Conservation (phyloP, 2,329 filamentous ascomycete genomes). For the Nannizzia gypsea region DNA sequence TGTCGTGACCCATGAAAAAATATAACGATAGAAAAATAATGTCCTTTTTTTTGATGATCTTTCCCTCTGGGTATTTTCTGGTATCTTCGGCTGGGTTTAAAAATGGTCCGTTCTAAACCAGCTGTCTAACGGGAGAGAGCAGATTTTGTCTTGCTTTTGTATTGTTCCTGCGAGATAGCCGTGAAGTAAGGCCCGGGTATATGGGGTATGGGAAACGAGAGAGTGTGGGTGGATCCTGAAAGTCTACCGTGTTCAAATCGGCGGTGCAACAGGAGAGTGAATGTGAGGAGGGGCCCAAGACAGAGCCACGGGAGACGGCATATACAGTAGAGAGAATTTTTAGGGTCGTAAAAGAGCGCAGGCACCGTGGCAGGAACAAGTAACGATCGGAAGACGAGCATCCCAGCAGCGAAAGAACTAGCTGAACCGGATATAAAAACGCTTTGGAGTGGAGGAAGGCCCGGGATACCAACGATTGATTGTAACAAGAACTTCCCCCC, state of each 20-base stretch:
- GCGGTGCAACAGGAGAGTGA: background rate
- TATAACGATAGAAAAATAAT: background rate
- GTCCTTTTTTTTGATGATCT: background rate
- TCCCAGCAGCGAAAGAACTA: background rate
- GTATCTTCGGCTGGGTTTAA: background rate
- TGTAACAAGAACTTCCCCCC: background rate
- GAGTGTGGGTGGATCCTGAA: background rate
- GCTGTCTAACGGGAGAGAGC: background rate
- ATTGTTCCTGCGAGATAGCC: background rate
- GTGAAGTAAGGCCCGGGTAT: background rate
- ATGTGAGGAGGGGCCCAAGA: too few relatives aligned
- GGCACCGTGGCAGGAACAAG: background rate
- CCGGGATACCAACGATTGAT: background rate
- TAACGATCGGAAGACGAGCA: background rate
- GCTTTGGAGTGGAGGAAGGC: background rate
- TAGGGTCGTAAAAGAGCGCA: background rate
- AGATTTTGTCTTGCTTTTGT: background rate
- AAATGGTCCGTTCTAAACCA: background rate
- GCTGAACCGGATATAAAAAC: background rate
- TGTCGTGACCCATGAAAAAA: conserved; percentile 2
- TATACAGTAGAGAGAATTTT: background rate
- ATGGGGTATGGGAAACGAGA: background rate
- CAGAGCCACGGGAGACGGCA: background rate
- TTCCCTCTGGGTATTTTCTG: background rate
- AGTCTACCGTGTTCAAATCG: background rate